Base-by-base conservation (phyloP, 2,329 filamentous ascomycete species). In the Chrysoporthe puriensis region DNA sequence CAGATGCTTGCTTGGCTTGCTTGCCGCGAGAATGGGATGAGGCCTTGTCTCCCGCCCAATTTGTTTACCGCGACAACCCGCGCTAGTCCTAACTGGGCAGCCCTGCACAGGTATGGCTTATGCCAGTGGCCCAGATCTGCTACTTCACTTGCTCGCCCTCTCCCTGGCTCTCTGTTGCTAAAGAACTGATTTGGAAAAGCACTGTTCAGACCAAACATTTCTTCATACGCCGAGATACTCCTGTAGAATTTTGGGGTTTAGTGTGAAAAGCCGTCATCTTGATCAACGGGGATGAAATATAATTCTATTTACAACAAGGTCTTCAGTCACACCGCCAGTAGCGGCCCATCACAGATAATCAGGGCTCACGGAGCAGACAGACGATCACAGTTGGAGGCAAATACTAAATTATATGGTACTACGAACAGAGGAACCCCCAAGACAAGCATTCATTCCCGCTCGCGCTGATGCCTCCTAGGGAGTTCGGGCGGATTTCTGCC, bases 61-160 rank as follows among this genome's bases (percentile, higher is more conserved):
- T 48, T 69, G 65, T 69, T 68, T 68, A 69, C 68, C 57, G 54
- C 59, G 36, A 48, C 62, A 9, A 64, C 56, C 32, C 34, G 44
- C 65, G 62, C 68, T 69, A 69, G 48, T 9, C 65, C 62, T 59
- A 42, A 64, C 44, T 26, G 65, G 67, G 26, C 16, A 32, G 14
- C 3, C n/a, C 11, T 60, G 9, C 9, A 7, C 57, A 32, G 26
- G 13, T 21, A 32, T 11, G 13, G 50, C 16, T 21, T 48, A 16
- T 32, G 21, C 50, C 50, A 54, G 50, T 21, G 32, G 21, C 32
- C 50, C 13, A 34, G 11, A 5, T 18, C 46, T 50, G 14, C 18
- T 4, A 18, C 21, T 54, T 14, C 3, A 26, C 4, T 52, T 26
- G 36, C 26, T 52, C 21, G 26, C 5, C 46, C 13, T 34, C 21